Evolutionary conservation across 805 yeast species (phyloP), one percentile per base, ranked within the genome.

Genomic region (Metschnikowia rubicola): DNA sequence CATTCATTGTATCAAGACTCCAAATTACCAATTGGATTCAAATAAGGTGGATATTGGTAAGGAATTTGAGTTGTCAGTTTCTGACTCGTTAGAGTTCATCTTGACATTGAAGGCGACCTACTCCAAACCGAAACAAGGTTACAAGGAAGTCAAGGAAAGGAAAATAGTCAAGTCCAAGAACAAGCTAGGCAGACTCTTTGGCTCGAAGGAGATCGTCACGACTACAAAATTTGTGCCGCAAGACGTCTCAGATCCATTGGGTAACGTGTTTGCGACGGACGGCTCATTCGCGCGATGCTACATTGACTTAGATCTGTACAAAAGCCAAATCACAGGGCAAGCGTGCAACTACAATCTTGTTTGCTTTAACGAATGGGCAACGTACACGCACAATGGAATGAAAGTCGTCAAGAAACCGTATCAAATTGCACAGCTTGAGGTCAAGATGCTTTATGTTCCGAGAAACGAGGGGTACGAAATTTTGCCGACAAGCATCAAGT

Each of bases 251-350:
- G 95, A 86, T 67, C 67, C 75, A 2, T 79, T 92, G 85, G 78
- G 77, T 31, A 64, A 71, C 31, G 68, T 78, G 46, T 76, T 89
- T 52, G 96, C 97, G 1, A 73, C 75, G 31, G 95, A 89, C 63
- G 98, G 98, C 2, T 88, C 96, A 33, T 90, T 88, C 73, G 96
- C 89, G 8, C 76, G 92, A 58, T 79, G 86, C 44, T 82, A 84
- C 55, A 71, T 91, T 44, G 77, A 77, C 39, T 84, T 86, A 57
- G 74, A 76, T 21, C 79, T 78, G 47, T 77, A 78, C 56, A 83
- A 83, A 57, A 65, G 73, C 17, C 75, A 74, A 30, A 71, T 86
- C 39, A 78, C 75, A 13, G 85, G 88, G 13, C 63, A 67, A 40
- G 70, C 81, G 0, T 68, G 70, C 47, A 72, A 70, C 39, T 80